Conservation (phyloP, 306 rosid species). For the Corylus avellana region DNA sequence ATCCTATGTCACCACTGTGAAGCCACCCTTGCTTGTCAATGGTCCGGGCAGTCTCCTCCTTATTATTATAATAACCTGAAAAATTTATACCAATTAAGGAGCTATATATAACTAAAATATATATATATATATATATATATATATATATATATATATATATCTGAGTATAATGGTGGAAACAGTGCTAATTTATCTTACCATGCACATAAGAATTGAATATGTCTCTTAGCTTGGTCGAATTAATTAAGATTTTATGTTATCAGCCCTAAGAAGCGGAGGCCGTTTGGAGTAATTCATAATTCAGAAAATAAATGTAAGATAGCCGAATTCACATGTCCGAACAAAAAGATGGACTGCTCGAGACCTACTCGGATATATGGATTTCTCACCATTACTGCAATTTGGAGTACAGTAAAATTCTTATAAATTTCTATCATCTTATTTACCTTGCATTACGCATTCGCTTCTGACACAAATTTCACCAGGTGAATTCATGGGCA, state of each 20-base stretch:
- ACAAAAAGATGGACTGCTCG: no score
- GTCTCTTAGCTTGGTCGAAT: no score
- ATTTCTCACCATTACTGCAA: no score
- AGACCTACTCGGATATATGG: no score
- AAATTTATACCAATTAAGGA: background rate
- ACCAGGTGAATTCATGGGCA: slow-evolving; percentile 77
- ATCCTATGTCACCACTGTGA: slow-evolving; percentile 86
- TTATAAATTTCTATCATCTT: background rate
- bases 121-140: no score
- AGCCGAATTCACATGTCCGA: no score
- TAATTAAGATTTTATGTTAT: no score
- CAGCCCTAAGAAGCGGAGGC: no score
- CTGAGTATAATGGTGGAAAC: background rate
- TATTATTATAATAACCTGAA: slow-evolving; percentile 75
- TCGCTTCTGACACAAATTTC: slow-evolving; percentile 88
- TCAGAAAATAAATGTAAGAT: no score
- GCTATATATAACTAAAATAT: background rate
- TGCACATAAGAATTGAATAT: background rate
- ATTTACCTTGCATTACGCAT: slow-evolving; percentile 84
- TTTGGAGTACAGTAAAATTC: no score
- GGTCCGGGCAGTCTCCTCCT: slow-evolving; percentile 71
- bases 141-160: no score
- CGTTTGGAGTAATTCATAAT: no score
- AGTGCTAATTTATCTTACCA: background rate
- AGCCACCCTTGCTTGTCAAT: slow-evolving; percentile 87